A percentile compares a stretch with the other conserved stretches of the same genome.
Evolutionary conservation across 345 rosid species (phyloP).

Genomic region (Bruguiera sexangula): DNA sequence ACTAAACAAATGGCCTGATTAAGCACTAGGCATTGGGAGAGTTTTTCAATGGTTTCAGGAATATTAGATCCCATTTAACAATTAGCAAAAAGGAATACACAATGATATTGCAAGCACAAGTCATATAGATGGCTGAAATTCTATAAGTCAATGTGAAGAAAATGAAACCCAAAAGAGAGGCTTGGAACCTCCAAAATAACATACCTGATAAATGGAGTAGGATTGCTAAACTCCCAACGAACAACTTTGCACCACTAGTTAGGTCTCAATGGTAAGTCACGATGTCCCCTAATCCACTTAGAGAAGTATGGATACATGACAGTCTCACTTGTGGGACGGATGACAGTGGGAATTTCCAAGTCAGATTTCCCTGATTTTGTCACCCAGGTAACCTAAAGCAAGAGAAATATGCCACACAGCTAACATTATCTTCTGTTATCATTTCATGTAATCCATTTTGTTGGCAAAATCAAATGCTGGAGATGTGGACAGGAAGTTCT

Average conservation of each 20-base stretch:
- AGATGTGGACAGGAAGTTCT: not conserved
- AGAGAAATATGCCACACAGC: not conserved
- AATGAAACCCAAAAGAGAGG: not conserved
- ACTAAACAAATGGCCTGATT: no score
- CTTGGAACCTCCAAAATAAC: not conserved
- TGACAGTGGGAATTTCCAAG: conserved; percentile 83
- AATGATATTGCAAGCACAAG: not conserved
- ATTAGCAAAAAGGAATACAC: no score
- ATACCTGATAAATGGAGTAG: conserved; percentile 97
- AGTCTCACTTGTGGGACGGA: conserved; percentile 98
- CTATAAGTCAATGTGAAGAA: not conserved
- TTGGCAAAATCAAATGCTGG: not conserved
- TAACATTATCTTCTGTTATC: no score
- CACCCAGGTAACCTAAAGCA: conserved; percentile 89
- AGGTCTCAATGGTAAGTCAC: conserved; percentile 89
- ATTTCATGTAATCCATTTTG: not conserved
- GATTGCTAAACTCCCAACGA: conserved; percentile 98
- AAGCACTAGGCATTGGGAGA: no score
- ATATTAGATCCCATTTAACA: no score
- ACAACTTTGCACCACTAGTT: conserved; percentile 99
- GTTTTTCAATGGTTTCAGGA: no score
- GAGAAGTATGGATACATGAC: conserved; percentile 96
- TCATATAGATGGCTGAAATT: not conserved
- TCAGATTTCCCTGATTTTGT: conserved; percentile 87
- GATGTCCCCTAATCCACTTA: conserved; percentile 97